A percentile compares a stretch with the other conserved stretches of the same genome.
Conservation (phyloP, 139 green algal species). For the Microglena sp. region DNA sequence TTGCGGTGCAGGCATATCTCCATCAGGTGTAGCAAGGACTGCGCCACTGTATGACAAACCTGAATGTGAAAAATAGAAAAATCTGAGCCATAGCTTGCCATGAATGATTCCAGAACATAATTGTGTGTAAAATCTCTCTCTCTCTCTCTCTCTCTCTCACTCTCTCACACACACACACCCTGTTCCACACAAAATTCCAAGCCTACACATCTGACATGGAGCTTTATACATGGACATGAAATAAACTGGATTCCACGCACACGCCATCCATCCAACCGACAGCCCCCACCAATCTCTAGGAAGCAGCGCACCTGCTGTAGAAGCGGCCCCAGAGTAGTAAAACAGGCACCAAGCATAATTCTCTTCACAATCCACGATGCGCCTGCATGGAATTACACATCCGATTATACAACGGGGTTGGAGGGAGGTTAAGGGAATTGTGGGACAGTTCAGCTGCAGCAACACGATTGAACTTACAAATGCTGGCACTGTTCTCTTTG, state of each 20-base stretch:
- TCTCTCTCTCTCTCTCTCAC: no score
- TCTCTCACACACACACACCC: no score
- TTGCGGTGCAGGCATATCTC: conserved; percentile 19
- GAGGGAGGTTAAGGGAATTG: background rate
- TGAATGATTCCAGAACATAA: background rate
- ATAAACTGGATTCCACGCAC: no score
- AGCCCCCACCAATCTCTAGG: no score
- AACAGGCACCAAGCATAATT: conserved; percentile 59
- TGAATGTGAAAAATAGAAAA: conserved; percentile 18
- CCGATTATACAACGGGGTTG: no score
- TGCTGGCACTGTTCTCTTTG: conserved; percentile 1
- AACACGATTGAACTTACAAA: background rate
- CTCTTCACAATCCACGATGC: conserved; percentile 78
- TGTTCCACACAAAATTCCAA: no score
- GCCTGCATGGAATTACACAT: conserved; percentile 62
- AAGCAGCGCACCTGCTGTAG: conserved; percentile 21
- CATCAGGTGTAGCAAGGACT: conserved; percentile 49
- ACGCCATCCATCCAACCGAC: no score
- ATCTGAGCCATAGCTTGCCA: background rate
- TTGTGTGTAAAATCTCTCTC: no score
- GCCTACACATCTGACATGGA: no score
- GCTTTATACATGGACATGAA: no score
- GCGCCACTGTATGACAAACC: conserved; percentile 51
- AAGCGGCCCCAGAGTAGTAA: conserved; percentile 67
- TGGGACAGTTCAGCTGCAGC: background rate